These are phyloP conservation scores for Nigrospora sphaerica DNA, from an alignment of 2,329 filamentous ascomycete genomes.

Conservation along the genomic window DNA sequence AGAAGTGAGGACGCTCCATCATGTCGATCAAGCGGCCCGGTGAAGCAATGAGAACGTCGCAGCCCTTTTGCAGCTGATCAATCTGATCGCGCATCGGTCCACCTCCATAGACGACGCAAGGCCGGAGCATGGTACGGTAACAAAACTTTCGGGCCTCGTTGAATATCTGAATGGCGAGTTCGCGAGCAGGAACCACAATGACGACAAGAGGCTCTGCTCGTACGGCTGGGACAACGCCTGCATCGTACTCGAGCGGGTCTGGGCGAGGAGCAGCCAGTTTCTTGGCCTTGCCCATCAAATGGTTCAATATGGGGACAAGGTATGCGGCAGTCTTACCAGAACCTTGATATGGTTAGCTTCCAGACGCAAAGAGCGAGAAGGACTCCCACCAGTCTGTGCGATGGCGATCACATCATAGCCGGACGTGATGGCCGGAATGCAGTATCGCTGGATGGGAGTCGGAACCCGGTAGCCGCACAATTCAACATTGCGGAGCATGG, in stretches of 20 bases:
- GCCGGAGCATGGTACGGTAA: constrained; percentile 90
- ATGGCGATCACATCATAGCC: constrained; percentile 81
- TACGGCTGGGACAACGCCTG: constrained; percentile 37
- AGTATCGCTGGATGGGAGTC: constrained; percentile 83
- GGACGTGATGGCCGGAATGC: constrained; percentile 69
- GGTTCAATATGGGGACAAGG: constrained; percentile 79
- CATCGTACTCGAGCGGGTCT: constrained; percentile 48
- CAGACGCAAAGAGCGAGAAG: constrained; percentile 1
- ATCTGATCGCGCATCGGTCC: constrained; percentile 64
- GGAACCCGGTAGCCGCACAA: constrained; percentile 64
- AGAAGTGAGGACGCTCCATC: constrained; percentile 60
- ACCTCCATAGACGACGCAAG: constrained; percentile 84
- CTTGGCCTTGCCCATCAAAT: constrained; percentile 92
- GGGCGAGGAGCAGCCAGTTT: constrained; percentile 76
- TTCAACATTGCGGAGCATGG: constrained; percentile 70
- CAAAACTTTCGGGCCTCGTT: constrained; percentile 88
- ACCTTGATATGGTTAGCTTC: constrained; percentile 41
- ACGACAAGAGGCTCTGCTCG: constrained; percentile 83
- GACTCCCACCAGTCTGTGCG: constrained; percentile 79
- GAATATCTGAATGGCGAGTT: constrained; percentile 91
- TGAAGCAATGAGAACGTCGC: constrained; percentile 82
- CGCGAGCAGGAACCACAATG: constrained; percentile 78
- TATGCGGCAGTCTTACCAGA: constrained; percentile 96
- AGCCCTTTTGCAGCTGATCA: constrained; percentile 70
- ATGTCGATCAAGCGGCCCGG: constrained; percentile 83